Base-by-base conservation (phyloP, 371 early-diverging fungal genomes). In the Mortierella sp. region DNA sequence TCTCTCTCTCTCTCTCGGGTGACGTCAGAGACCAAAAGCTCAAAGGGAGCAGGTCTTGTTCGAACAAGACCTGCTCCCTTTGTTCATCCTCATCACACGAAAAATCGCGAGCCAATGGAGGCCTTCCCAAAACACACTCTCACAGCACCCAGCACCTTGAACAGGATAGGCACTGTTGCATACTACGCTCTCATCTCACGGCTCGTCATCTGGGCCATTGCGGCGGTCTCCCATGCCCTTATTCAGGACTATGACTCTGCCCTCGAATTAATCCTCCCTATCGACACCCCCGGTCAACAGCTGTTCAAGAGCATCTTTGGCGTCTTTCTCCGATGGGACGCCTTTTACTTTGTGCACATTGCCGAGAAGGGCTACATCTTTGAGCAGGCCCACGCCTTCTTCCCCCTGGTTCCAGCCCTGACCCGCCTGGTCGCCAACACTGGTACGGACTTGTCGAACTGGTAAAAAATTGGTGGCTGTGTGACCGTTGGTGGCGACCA, bases 351-450 rank as follows among this genome's bases (percentile, higher is more conserved):
- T 88, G 78, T 93, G 44, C 91, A 94, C 73, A 96, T 98, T 78
- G 93, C 97, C 13, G 91, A 94, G 79, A 73, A 93, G 19, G 97
- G 97, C 14, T 98, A 98, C 83, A 81, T 91, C 0, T 96, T 92
- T 85, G 99, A 99, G 81, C 96, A 98, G 81, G 95, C 95, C 83
- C 92, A 94, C 86, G 99, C 98, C 0, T 99, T 99, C 87, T 96
- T 98, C 87, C 98, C 99, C 9, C 87, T 96, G 37, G 82, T 96
- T 74, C 98, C 98, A 1, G 67, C 92, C 19, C 69, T 94, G 28
- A 89, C 94, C 79, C 88, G 93, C 50, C 26, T 85, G 11, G 61
- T 94, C 10, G 81, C 91, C 16, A 79, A 89, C 64, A 90, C 93
- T 16, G 82, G 93, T 90, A 88, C 16, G 24, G 21, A 11, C 46